Evolutionary conservation across 371 early-diverging fungal species (phyloP).

Genomic region (Dichotomocladium elegans): DNA sequence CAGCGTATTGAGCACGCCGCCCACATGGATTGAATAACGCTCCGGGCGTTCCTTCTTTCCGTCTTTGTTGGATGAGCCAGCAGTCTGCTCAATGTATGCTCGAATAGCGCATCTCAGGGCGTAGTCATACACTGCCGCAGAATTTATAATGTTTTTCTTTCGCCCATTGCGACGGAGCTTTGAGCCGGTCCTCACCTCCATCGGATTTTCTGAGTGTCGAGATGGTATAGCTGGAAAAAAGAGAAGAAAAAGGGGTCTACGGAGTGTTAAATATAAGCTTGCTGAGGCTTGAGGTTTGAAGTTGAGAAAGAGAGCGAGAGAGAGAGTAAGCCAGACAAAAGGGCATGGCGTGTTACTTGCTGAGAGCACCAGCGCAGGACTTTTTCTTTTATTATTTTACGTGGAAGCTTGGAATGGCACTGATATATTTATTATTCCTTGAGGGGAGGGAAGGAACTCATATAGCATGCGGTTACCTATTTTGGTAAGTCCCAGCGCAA

Average conservation of each 20-base stretch:
- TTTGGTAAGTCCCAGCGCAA: too few species aligned
- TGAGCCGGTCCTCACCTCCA: constrained; percentile 23
- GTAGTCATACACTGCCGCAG: constrained; percentile 21
- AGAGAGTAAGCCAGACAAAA: too few species aligned
- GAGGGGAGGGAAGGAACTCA: too few species aligned
- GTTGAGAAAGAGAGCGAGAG: too few species aligned
- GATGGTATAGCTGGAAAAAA: background rate
- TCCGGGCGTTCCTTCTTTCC: constrained; percentile 8
- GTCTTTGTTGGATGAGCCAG: background rate
- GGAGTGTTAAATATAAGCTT: too few species aligned
- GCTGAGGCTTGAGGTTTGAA: too few species aligned
- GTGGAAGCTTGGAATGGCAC: too few species aligned
- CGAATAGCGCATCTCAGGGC: constrained; percentile 28
- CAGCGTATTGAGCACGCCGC: constrained; percentile 21
- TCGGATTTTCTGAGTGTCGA: background rate
- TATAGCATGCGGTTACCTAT: too few species aligned
- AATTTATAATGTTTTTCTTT: constrained; percentile 12
- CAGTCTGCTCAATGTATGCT: constrained; percentile 18
- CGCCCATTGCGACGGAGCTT: constrained; percentile 22
- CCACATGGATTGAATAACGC: constrained; percentile 12
- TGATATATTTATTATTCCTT: too few species aligned
- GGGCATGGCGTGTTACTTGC: too few species aligned
- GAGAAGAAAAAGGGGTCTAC: constrained; percentile 1
- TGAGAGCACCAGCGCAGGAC: too few species aligned
- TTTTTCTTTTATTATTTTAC: too few species aligned